Evolutionary conservation across 2,329 filamentous ascomycete genomes (phyloP).

Genomic region (Colletotrichum agaves): DNA sequence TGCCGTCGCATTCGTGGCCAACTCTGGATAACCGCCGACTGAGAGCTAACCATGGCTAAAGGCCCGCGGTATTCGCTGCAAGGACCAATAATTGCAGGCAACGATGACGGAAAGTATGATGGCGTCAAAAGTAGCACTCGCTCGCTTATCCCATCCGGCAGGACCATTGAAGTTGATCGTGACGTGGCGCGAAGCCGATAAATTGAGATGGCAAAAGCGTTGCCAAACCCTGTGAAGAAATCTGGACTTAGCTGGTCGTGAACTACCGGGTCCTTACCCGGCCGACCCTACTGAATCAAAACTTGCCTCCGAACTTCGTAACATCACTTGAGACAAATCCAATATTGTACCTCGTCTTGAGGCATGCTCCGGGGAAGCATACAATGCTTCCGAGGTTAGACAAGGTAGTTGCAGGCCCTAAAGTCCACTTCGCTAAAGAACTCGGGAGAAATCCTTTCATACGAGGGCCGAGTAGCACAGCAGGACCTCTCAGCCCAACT

Average conservation of each 20-base stretch:
- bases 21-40: too few species aligned
- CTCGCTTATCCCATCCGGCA: background rate
- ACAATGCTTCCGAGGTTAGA: constrained; percentile 2
- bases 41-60: too few species aligned
- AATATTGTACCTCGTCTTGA: background rate
- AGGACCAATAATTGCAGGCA: too few species aligned
- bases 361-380: background rate
- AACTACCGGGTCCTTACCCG: background rate
- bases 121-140: background rate
- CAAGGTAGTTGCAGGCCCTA: background rate
- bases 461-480: constrained; percentile 5
- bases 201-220: background rate
- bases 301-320: background rate
- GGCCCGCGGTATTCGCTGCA: background rate
- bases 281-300: background rate
- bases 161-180: background rate
- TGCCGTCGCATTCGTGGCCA: too few species aligned
- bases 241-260: background rate
- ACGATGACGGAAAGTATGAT: background rate
- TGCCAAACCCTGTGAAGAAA: background rate
- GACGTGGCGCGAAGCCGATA: background rate
- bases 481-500: background rate
- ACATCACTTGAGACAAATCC: background rate
- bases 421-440: background rate
- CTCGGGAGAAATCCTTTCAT: background rate